These are phyloP conservation scores for Castanopsis chinensis DNA, from an alignment of 306 rosid species.

Conservation along the genomic window DNA sequence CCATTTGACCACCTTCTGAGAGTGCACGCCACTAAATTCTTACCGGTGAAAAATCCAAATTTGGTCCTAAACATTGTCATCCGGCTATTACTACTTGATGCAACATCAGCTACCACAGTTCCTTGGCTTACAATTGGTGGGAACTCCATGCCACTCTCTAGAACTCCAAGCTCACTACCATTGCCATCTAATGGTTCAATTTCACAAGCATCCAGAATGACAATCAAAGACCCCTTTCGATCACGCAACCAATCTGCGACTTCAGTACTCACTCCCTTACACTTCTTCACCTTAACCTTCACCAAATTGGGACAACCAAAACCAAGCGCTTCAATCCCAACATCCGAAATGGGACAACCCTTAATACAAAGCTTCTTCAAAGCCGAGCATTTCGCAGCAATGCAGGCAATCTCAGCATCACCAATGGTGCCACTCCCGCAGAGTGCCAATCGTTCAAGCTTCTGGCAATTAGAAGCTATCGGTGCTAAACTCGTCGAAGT, in stretches of 20 bases:
- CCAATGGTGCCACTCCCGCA: slow-evolving; percentile 75
- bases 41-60: slow-evolving; percentile 48
- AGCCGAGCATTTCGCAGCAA: slow-evolving; percentile 64
- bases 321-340: slow-evolving; percentile 65
- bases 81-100: slow-evolving; percentile 41
- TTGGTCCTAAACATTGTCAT: slow-evolving; percentile 43
- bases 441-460: slow-evolving; percentile 70
- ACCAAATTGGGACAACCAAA: slow-evolving; percentile 78
- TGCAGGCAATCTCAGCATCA: slow-evolving; percentile 69
- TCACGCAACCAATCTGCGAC: slow-evolving; percentile 60
- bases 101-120: slow-evolving; percentile 19
- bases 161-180: slow-evolving; percentile 36
- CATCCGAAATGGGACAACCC: slow-evolving; percentile 76
- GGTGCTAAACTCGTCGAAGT: slow-evolving; percentile 44
- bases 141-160: slow-evolving; percentile 26
- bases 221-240: slow-evolving; percentile 54
- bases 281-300: slow-evolving; percentile 78
- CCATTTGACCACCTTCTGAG: slow-evolving; percentile 52
- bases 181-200: slow-evolving; percentile 44
- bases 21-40: slow-evolving; percentile 46
- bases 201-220: slow-evolving; percentile 59
- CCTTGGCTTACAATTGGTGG: slow-evolving; percentile 17
- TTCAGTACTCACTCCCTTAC: slow-evolving; percentile 62
- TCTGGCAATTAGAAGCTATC: slow-evolving; percentile 63
- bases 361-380: slow-evolving; percentile 80